Percentiles rank a stretch among this genome's conserved stretches.
Conservation (phyloP, 2,329 filamentous ascomycete species). For the Penicillium fuscoglaucum region DNA sequence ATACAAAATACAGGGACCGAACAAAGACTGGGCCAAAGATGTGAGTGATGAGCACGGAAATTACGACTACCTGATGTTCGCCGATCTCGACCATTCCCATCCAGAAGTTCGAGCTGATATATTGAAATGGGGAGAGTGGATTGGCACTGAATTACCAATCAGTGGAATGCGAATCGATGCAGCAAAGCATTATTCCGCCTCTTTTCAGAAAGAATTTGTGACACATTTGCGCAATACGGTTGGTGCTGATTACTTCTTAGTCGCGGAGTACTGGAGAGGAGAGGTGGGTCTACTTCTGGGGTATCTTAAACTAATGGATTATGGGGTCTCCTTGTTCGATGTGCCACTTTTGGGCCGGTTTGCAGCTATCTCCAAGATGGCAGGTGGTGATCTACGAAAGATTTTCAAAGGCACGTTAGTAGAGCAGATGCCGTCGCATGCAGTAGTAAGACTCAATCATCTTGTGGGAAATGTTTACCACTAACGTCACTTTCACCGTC, state of each 20-base stretch:
- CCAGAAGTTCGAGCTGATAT: slow-evolving; percentile 65
- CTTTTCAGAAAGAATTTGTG: slow-evolving; percentile 65
- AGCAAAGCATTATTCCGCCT: slow-evolving; percentile 68
- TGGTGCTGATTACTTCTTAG: slow-evolving; percentile 61
- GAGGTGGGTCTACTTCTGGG: slow-evolving; percentile 56
- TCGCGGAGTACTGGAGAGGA: slow-evolving; percentile 69
- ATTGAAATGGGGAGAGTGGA: slow-evolving; percentile 67
- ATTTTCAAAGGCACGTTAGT: slow-evolving; percentile 65
- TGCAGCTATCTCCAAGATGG: slow-evolving; percentile 57
- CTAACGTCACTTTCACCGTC: slow-evolving; percentile 2
- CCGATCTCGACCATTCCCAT: slow-evolving; percentile 66
- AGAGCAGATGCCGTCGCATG: slow-evolving; percentile 52
- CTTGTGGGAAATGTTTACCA: background rate
- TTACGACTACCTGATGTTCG: slow-evolving; percentile 69
- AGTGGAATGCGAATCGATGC: slow-evolving; percentile 70
- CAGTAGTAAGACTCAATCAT: slow-evolving; percentile 51
- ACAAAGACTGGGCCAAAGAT: slow-evolving; percentile 63
- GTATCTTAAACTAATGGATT: slow-evolving; percentile 60
- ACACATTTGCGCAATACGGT: slow-evolving; percentile 53
- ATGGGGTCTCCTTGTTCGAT: slow-evolving; percentile 65
- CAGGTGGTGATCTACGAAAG: slow-evolving; percentile 59
- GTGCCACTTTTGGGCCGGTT: slow-evolving; percentile 69
- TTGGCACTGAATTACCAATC: slow-evolving; percentile 60
- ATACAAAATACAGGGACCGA: slow-evolving; percentile 63
- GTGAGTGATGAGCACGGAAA: slow-evolving; percentile 67